Evolutionary conservation across 306 rosid species (phyloP).

Genomic region (Mucuna pruriens): DNA sequence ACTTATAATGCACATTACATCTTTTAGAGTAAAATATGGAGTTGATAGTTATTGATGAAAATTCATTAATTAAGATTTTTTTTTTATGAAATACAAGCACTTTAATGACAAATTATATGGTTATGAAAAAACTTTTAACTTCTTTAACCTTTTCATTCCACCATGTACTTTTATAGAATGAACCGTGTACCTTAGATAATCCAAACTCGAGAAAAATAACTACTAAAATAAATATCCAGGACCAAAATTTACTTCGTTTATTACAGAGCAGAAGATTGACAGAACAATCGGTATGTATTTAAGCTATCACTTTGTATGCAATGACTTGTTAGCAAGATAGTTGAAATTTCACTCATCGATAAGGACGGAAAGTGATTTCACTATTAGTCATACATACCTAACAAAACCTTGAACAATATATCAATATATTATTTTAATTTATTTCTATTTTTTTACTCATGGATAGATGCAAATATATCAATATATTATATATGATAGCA

Average conservation of each 20-base stretch:
- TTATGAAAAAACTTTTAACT: not conserved
- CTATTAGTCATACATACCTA: not conserved
- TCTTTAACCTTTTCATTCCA: slow-evolving; percentile 4
- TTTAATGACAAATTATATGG: not conserved
- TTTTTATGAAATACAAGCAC: not conserved
- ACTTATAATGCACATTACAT: not conserved
- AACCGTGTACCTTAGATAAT: not conserved
- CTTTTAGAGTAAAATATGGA: not conserved
- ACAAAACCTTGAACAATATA: slow-evolving; percentile 19
- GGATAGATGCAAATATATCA: too few species aligned
- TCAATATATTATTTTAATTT: not conserved
- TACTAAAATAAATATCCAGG: slow-evolving; percentile 9
- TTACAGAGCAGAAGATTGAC: not conserved
- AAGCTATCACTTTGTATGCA: slow-evolving; percentile 4
- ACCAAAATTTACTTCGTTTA: not conserved
- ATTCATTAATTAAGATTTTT: not conserved
- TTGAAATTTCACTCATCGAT: not conserved
- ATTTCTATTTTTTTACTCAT: too few species aligned
- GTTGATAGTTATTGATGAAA: not conserved
- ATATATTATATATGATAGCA: not conserved
- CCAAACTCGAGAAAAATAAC: not conserved
- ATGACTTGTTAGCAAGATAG: not conserved
- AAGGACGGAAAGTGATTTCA: slow-evolving; percentile 11
- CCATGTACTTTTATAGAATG: not conserved
- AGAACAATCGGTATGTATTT: not conserved